Percentiles rank a stretch among this genome's conserved stretches.
These are phyloP conservation scores for Excoecaria agallocha DNA, from an alignment of 345 rosid genomes.

Conservation along the genomic window DNA sequence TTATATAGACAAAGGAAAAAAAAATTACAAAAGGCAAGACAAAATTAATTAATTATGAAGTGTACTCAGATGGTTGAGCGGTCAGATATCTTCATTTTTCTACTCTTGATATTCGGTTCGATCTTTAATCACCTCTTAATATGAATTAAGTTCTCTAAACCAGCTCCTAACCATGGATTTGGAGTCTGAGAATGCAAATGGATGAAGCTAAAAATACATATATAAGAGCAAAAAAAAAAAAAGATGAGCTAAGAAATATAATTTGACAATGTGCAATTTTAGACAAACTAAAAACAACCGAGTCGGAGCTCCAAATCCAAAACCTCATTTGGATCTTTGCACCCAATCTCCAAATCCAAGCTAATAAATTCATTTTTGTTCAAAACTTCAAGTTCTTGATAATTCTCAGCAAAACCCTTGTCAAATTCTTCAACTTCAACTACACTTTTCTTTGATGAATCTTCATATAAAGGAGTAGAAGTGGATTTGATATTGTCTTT, in stretches of 20 bases:
- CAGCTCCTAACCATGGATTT: not conserved
- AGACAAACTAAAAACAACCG: constrained; percentile 31
- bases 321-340: constrained; percentile 43
- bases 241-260: not conserved
- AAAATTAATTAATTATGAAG: constrained; percentile 7
- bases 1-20: not conserved
- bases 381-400: constrained; percentile 25
- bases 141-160: too few species aligned
- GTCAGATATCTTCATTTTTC: not conserved
- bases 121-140: too few species aligned
- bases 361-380: constrained; percentile 34
- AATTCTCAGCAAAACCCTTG: constrained; percentile 5
- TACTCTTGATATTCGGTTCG: too few species aligned
- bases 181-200: not conserved
- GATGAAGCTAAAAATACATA: not conserved
- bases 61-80: not conserved
- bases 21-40: too few species aligned
- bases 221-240: not conserved
- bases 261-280: not conserved
- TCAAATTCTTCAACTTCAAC: constrained; percentile 31
- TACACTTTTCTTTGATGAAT: constrained; percentile 24
- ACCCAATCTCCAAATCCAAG: constrained; percentile 46
- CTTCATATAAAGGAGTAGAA: constrained; percentile 21
- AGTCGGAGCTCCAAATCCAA: constrained; percentile 76
- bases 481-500: constrained; percentile 22